Evolutionary conservation across 208 protist species (phyloP).

Genomic region (Trypanosoma mega): DNA sequence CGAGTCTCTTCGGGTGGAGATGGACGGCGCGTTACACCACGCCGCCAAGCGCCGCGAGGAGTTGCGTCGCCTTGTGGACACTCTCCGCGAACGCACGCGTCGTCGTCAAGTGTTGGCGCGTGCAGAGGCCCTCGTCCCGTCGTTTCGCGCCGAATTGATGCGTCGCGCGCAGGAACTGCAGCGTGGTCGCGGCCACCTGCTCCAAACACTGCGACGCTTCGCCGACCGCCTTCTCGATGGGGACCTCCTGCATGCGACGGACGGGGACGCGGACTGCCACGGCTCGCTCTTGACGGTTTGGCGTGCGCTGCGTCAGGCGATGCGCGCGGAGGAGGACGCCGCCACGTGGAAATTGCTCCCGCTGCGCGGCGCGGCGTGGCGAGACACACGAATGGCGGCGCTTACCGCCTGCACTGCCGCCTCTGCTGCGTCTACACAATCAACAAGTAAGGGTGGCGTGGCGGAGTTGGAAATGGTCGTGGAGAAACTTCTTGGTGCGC

Average conservation of each 20-base stretch:
- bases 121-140: constrained; percentile 14
- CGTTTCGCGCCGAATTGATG: constrained; percentile 26
- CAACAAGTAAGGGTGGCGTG: too few relatives aligned
- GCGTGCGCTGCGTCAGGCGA: constrained; percentile 10
- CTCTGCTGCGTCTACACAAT: too few relatives aligned
- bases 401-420: too few relatives aligned
- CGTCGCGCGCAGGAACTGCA: constrained; percentile 32
- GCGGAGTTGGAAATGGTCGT: background rate
- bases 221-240: constrained; percentile 4
- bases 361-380: constrained; percentile 23
- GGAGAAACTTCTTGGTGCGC: background rate
- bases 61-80: constrained; percentile 8
- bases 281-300: too few relatives aligned
- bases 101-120: constrained; percentile 18
- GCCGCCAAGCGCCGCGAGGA: constrained; percentile 8
- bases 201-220: constrained; percentile 36
- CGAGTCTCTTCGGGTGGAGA: constrained; percentile 11
- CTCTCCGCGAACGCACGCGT: constrained; percentile 12
- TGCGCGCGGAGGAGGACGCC: constrained; percentile 26
- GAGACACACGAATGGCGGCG: constrained; percentile 11
- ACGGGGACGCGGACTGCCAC: too few relatives aligned
- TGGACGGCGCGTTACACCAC: constrained; percentile 13
- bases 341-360: constrained; percentile 29
- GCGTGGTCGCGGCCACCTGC: constrained; percentile 28
- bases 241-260: constrained; percentile 1